These are phyloP conservation scores for Sonneratia alba DNA, from an alignment of 345 rosid genomes.

Conservation along the genomic window DNA sequence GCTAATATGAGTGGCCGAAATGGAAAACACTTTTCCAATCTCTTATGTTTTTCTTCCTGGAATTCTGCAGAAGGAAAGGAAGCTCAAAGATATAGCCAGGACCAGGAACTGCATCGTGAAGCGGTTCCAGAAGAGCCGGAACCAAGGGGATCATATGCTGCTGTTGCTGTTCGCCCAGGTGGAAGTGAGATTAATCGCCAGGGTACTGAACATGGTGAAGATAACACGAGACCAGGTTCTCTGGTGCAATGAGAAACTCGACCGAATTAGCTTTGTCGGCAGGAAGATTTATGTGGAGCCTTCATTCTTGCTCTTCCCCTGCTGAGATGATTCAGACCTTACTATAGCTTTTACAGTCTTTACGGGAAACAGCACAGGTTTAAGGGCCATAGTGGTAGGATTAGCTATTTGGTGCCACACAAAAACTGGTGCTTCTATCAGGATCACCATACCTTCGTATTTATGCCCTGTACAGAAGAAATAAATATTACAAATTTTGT, in stretches of 20 bases:
- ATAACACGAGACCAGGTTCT: slow-evolving; percentile 46
- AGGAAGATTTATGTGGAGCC: slow-evolving; percentile 55
- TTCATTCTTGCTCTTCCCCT: slow-evolving; percentile 63
- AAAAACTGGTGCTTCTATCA: too few relatives aligned
- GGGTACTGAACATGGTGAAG: slow-evolving; percentile 58
- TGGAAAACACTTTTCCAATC: too few relatives aligned
- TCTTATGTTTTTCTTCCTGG: neutral
- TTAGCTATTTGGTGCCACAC: neutral
- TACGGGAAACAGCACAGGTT: neutral
- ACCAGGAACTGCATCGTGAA: slow-evolving; percentile 49
- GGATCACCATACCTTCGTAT: neutral
- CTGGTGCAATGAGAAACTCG: slow-evolving; percentile 74
- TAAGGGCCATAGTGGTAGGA: neutral
- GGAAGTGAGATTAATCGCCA: slow-evolving; percentile 55
- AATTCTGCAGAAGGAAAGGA: slow-evolving; percentile 52
- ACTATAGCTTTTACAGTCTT: neutral
- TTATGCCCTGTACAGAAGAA: neutral
- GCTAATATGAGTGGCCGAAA: neutral
- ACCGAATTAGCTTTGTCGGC: slow-evolving; percentile 28
- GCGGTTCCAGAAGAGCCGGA: slow-evolving; percentile 47
- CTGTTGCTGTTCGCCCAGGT: slow-evolving; percentile 42
- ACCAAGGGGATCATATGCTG: slow-evolving; percentile 25
- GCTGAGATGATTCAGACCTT: slow-evolving; percentile 13
- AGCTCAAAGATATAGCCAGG: slow-evolving; percentile 57
- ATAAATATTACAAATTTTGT: neutral